Conservation (phyloP, 2,329 filamentous ascomycete genomes). For the Plenodomus biglobosus region DNA sequence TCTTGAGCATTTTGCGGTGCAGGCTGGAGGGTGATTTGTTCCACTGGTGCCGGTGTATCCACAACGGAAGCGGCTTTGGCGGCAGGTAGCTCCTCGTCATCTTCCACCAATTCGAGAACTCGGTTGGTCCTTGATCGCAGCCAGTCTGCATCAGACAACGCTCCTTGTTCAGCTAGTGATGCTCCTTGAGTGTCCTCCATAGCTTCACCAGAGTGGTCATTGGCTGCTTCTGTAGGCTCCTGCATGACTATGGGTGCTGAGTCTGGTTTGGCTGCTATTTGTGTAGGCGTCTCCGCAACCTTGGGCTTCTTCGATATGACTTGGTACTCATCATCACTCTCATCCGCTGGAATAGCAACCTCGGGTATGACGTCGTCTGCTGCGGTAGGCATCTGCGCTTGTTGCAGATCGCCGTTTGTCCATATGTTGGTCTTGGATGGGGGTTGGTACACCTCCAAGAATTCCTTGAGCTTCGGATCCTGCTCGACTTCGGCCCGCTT, state of each 20-base stretch:
- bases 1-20: slow-evolving; percentile 12
- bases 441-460: slow-evolving; percentile 76
- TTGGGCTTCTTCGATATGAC: slow-evolving; percentile 55
- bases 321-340: slow-evolving; percentile 78
- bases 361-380: slow-evolving; percentile 22
- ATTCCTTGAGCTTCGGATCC: slow-evolving; percentile 84
- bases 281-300: slow-evolving; percentile 12
- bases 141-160: slow-evolving; percentile 83
- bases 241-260: not conserved
- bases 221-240: slow-evolving; percentile 2
- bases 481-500: slow-evolving; percentile 62
- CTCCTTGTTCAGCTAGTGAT: slow-evolving; percentile 37
- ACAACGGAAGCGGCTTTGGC: slow-evolving; percentile 2
- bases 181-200: slow-evolving; percentile 18
- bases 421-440: slow-evolving; percentile 65
- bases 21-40: slow-evolving; percentile 13
- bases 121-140: slow-evolving; percentile 84
- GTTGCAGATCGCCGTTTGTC: slow-evolving; percentile 55
- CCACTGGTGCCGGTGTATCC: slow-evolving; percentile 1
- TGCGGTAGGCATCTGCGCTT: slow-evolving; percentile 13
- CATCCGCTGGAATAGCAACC: slow-evolving; percentile 44
- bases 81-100: slow-evolving; percentile 56
- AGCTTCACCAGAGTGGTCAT: slow-evolving; percentile 16
- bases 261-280: slow-evolving; percentile 6
- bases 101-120: slow-evolving; percentile 79